These are phyloP conservation scores for Gomphus sp. DNA, from an alignment of 1,284 basidiomycete species.

Conservation along the genomic window DNA sequence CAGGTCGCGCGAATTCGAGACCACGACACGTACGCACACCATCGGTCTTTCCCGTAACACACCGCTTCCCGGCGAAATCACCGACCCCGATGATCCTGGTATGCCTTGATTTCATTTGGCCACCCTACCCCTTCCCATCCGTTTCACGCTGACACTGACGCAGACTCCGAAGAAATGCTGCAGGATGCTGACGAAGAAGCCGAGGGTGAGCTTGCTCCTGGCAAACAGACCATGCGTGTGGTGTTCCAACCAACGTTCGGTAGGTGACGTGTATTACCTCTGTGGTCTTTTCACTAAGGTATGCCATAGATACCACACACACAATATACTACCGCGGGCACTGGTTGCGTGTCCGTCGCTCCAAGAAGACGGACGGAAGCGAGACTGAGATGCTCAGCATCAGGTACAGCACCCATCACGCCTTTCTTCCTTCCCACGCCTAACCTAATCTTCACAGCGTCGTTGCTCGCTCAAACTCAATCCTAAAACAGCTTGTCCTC, in stretches of 20 bases:
- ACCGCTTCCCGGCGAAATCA: conserved; percentile 40
- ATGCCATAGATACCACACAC: conserved; percentile 54
- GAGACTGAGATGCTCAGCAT: conserved; percentile 66
- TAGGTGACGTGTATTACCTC: neutral
- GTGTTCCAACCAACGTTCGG: conserved; percentile 72
- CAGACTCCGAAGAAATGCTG: conserved; percentile 13
- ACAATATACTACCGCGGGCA: conserved; percentile 76
- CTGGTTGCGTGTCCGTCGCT: conserved; percentile 65
- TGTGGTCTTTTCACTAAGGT: neutral
- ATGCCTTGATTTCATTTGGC: neutral
- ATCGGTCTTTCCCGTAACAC: conserved; percentile 33
- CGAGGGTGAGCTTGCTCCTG: conserved; percentile 38
- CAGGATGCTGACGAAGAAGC: conserved; percentile 36
- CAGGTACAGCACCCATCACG: conserved; percentile 34
- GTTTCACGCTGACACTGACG: conserved; percentile 10
- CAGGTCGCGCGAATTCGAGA: conserved; percentile 69
- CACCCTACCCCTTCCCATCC: neutral
- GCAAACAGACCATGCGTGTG: conserved; percentile 65
- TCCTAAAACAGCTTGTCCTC: conserved; percentile 77
- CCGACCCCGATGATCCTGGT: conserved; percentile 45
- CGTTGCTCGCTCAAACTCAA: conserved; percentile 67
- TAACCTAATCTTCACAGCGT: conserved; percentile 39
- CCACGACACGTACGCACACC: conserved; percentile 58
- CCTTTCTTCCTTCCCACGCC: neutral
- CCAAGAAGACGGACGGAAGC: conserved; percentile 53